These are phyloP conservation scores for Naganishia kalamii DNA, from an alignment of 768 basidiomycete genomes.

Conservation along the genomic window DNA sequence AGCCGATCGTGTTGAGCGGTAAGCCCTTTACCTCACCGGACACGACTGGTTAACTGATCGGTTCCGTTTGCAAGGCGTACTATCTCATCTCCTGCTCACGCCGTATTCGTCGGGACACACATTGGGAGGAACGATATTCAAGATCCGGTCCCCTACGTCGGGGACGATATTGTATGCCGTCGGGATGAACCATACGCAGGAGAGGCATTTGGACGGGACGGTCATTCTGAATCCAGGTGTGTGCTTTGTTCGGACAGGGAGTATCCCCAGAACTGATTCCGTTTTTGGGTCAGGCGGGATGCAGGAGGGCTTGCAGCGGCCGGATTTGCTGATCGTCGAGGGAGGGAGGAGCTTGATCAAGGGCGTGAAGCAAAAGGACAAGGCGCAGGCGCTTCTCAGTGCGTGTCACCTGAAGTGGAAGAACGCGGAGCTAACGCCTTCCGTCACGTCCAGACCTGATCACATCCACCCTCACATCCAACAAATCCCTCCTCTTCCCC, in stretches of 20 bases:
- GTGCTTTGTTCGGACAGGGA: background rate
- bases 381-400: slow-evolving; percentile 82
- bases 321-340: slow-evolving; percentile 89
- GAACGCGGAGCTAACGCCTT: background rate
- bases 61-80: slow-evolving; percentile 27
- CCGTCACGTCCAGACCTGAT: slow-evolving; percentile 68
- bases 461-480: slow-evolving; percentile 73
- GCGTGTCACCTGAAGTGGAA: background rate
- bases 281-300: slow-evolving; percentile 23
- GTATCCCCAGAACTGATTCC: slow-evolving; percentile 3
- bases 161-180: slow-evolving; percentile 94
- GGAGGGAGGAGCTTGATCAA: slow-evolving; percentile 75
- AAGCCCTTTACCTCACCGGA: slow-evolving; percentile 25
- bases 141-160: slow-evolving; percentile 92
- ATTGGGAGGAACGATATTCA: slow-evolving; percentile 95
- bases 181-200: slow-evolving; percentile 89
- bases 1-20: slow-evolving; percentile 93
- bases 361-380: slow-evolving; percentile 71
- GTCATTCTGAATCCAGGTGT: slow-evolving; percentile 56
- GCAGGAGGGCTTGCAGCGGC: slow-evolving; percentile 55
- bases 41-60: background rate
- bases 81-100: slow-evolving; percentile 53
- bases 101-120: slow-evolving; percentile 93
- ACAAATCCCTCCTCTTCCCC: slow-evolving; percentile 72
- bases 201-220: slow-evolving; percentile 90